Conservation (phyloP, 306 rosid genomes). For the Vigna hirtella region DNA sequence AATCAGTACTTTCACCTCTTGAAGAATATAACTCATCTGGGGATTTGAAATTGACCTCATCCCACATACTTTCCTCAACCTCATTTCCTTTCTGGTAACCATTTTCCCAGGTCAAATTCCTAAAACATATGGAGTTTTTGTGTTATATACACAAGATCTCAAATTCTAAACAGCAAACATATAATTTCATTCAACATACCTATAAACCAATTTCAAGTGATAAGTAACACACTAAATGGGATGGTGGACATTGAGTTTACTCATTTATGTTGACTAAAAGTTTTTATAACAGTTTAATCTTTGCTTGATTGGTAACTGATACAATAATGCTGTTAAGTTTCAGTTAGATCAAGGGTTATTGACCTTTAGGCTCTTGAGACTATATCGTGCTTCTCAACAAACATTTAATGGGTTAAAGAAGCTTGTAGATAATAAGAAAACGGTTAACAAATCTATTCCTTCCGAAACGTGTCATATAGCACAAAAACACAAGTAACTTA, state of each 20-base stretch:
- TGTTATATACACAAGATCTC: conserved; percentile 41
- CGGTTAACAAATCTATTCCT: neutral
- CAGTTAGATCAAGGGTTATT: conserved; percentile 12
- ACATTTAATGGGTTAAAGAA: neutral
- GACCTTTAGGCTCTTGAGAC: neutral
- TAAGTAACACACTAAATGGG: conserved; percentile 7
- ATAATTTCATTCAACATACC: conserved; percentile 21
- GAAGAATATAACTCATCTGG: conserved; percentile 47
- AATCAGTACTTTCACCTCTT: conserved; percentile 43
- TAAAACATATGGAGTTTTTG: conserved; percentile 42
- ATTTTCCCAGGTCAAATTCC: conserved; percentile 91
- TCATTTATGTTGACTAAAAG: neutral
- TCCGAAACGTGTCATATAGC: neutral
- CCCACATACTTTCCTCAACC: conserved; percentile 44
- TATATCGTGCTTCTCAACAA: conserved; percentile 6
- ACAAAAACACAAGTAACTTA: conserved; percentile 26
- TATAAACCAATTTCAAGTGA: neutral
- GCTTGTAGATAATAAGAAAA: neutral
- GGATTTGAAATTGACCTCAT: conserved; percentile 46
- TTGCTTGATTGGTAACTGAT: neutral
- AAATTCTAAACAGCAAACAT: conserved; percentile 18
- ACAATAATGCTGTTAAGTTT: neutral
- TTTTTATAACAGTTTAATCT: neutral
- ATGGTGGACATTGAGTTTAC: conserved; percentile 3
- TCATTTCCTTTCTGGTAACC: conserved; percentile 56